Evolutionary conservation across 202 grass and related monocot species (phyloP).

Genomic region (Saccharum hybrid): DNA sequence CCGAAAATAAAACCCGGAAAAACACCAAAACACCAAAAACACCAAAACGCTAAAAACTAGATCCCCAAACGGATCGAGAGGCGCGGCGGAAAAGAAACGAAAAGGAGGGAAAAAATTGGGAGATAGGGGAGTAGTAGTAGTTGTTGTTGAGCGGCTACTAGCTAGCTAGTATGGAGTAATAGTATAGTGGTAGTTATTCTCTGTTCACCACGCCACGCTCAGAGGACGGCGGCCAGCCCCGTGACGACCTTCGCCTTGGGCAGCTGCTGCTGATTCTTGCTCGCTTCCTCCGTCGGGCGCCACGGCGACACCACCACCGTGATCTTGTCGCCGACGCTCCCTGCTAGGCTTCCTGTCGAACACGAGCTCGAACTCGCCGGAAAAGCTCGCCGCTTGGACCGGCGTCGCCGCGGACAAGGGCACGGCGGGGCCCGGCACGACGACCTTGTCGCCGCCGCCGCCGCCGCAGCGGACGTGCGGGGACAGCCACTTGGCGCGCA

Average conservation of each 20-base stretch:
- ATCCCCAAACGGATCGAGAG: conserved; percentile 54
- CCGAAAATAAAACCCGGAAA: conserved; percentile 52
- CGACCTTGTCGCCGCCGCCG: conserved; percentile 40
- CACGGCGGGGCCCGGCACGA: background rate
- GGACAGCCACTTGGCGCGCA: conserved; percentile 86
- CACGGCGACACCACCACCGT: conserved; percentile 72
- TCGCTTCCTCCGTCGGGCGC: conserved; percentile 56
- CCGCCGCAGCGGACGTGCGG: conserved; percentile 51
- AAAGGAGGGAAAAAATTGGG: conserved; percentile 20
- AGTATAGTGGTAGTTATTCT: conserved; percentile 25
- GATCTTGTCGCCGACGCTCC: conserved; percentile 48
- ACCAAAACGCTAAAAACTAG: conserved; percentile 56
- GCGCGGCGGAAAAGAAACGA: conserved; percentile 38
- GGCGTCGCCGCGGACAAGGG: background rate
- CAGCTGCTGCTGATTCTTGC: conserved; percentile 31
- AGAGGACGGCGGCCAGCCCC: conserved; percentile 81
- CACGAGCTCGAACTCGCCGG: conserved; percentile 59
- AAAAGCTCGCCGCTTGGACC: conserved; percentile 57
- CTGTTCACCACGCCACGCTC: conserved; percentile 54
- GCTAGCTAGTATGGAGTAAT: background rate
- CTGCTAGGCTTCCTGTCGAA: conserved; percentile 41
- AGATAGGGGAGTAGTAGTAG: background rate
- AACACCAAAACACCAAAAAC: conserved; percentile 59
- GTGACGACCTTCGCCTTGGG: conserved; percentile 69
- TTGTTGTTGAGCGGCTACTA: background rate